Percentiles rank a stretch among this genome's conserved stretches.
phyloP scores from a whole-genome alignment of 768 basidiomycete species.

The Phylloporus arenicola region DNA sequence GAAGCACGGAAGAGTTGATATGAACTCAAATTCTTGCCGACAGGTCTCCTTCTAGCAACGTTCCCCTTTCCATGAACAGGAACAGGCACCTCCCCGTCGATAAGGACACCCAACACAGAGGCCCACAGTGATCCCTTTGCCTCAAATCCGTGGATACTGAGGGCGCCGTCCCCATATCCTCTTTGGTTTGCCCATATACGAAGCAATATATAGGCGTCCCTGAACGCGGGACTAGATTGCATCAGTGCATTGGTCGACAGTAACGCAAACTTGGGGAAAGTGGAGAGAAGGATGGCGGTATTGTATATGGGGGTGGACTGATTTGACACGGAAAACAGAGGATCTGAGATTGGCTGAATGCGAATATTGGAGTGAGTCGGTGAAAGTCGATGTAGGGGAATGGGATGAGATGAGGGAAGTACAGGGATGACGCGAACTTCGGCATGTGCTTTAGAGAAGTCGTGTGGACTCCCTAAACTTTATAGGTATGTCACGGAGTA shows the following conservation, averaged over 20 bases:
- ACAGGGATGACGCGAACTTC: slow-evolving; percentile 73
- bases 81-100: slow-evolving; percentile 60
- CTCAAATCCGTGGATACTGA: slow-evolving; percentile 68
- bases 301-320: slow-evolving; percentile 77
- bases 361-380: slow-evolving; percentile 72
- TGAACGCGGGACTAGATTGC: slow-evolving; percentile 51
- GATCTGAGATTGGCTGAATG: slow-evolving; percentile 22
- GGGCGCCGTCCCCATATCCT: slow-evolving; percentile 59
- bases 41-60: slow-evolving; percentile 41
- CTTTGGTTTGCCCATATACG: slow-evolving; percentile 89
- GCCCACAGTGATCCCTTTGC: slow-evolving; percentile 65
- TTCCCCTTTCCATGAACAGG: slow-evolving; percentile 21
- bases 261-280: slow-evolving; percentile 34
- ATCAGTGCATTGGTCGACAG: slow-evolving; percentile 46
- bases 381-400: slow-evolving; percentile 62
- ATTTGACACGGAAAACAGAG: slow-evolving; percentile 18
- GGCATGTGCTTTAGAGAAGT: slow-evolving; percentile 65
- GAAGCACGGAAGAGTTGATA: slow-evolving; percentile 87
- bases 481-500: slow-evolving; percentile 2
- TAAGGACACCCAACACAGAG: slow-evolving; percentile 51
- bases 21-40: slow-evolving; percentile 81
- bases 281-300: slow-evolving; percentile 53
- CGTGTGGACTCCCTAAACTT: slow-evolving; percentile 44
- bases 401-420: slow-evolving; percentile 53
- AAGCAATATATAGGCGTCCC: slow-evolving; percentile 71